Conservation (phyloP, 2,329 filamentous ascomycete genomes). For the Ophiostoma perfectum region DNA sequence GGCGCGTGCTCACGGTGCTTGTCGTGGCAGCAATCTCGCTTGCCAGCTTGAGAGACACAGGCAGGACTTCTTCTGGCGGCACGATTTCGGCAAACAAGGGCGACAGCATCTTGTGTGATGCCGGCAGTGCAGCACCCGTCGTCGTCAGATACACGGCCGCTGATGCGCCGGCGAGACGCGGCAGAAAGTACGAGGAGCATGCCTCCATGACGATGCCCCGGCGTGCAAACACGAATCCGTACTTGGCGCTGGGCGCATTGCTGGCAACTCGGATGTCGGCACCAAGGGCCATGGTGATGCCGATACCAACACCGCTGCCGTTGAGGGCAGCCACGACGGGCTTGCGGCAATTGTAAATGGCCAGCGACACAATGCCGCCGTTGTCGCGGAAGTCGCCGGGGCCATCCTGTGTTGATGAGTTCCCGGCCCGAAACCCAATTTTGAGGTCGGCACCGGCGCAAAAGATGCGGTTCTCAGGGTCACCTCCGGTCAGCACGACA, state of each 20-base stretch:
- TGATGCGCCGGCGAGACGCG: constrained; percentile 60
- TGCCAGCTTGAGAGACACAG: constrained; percentile 57
- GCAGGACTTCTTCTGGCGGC: constrained; percentile 55
- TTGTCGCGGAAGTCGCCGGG: constrained; percentile 42
- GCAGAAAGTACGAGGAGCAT: constrained; percentile 65
- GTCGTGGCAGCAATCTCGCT: constrained; percentile 62
- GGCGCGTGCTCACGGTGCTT: constrained; percentile 55
- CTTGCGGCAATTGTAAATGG: constrained; percentile 53
- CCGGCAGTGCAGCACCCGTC: constrained; percentile 57
- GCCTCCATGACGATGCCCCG: constrained; percentile 69
- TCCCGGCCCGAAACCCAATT: constrained; percentile 28
- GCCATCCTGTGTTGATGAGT: constrained; percentile 19
- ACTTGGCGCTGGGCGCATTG: constrained; percentile 48
- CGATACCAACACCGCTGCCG: constrained; percentile 55
- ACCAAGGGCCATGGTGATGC: constrained; percentile 57
- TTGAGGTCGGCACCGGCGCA: constrained; percentile 54
- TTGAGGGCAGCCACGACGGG: constrained; percentile 56
- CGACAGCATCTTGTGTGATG: constrained; percentile 46
- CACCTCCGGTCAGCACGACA: constrained; percentile 51
- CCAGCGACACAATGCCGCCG: constrained; percentile 50
- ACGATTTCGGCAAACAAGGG: constrained; percentile 63
- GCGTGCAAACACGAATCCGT: constrained; percentile 69
- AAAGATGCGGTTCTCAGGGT: constrained; percentile 46
- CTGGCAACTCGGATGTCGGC: constrained; percentile 51
- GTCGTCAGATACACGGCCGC: constrained; percentile 61